Evolutionary conservation across 2,329 filamentous ascomycete genomes (phyloP), one percentile per base, ranked within the genome.

Genomic region (Myriosclerotinia duriaeana): DNA sequence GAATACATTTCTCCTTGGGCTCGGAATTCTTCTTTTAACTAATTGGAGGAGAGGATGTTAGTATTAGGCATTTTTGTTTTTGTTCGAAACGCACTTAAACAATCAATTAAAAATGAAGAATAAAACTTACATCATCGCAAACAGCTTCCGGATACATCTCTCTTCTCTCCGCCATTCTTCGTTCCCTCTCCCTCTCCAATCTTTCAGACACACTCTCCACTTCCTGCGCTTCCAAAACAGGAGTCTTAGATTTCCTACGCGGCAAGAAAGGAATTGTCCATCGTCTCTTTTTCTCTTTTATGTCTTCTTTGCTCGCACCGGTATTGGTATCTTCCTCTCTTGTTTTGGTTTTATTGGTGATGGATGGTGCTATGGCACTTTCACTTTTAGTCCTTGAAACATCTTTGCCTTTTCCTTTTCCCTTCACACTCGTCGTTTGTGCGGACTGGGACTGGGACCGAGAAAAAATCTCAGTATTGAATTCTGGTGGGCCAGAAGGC

Each of bases 1-100:
- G 46, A 48, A 26, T 12, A 12, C 8, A 3, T 4, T 4, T 22
- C 2, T 22, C 44, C 44, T 38, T 50, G 44, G 12, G 38, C 58
- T 14, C 8, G 34, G 44, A 22, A 38, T 50, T 60, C 44, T 7
- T 60, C 58, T 60, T 60, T 60, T 17, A n/a, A 22, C 58, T 60
- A 48, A 36, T 50, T 50, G 17, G 8, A 36, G 42, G 12, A 46
- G n/a, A 46, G n/a, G 44, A 42, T 20, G 44, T 20, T 20, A 14
- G 46, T 17, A 60, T 7, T 12, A 26, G 30, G 38, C 50, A 50
- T 20, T 48, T 5, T 50, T 44, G 22, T 36, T 50, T 26, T 14
- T 6, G 6, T 5, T 5, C 42, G 15, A 46, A 60, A 50, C 38
- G 14, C 20, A 60, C 34, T 30, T 50, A 50, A 15, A 17, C 34